Base-by-base conservation (phyloP, 768 basidiomycete species). In the Kwoniella mangroviensis region DNA sequence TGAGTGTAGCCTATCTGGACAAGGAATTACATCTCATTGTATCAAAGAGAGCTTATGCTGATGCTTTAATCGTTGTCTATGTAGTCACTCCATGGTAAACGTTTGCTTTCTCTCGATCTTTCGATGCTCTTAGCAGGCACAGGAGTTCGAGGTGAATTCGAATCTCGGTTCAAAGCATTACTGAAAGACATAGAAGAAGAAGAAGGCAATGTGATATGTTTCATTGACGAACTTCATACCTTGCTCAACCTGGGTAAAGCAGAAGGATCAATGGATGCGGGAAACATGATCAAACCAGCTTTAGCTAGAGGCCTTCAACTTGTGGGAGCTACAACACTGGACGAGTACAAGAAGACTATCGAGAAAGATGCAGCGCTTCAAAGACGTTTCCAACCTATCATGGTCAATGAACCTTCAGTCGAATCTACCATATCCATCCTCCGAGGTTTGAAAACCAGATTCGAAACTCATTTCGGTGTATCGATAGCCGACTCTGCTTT, bases 391-490 rank as follows among this genome's bases (percentile, higher is more conserved):
- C 93, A 95, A 76, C 92, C 94, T 0, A 90, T 97, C 6, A 86
- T 86, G 51, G 93, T 96, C 63, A 91, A 94, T 45, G 94, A 96
- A 77, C 94, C 94, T 0, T 90, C 91, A 0, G 91, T 95, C 11
- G 89, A 91, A 61, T 82, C 81, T 3, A 82, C 81, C 45, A 80
- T 84, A 40, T 83, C 82, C 0, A 97, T 97, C 67, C 86, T 96
- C 0, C 90, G 93, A 21, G 94, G 93, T 9, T 85, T 95, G 42
- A 93, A 94, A 59, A 72, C 90, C 0, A 86, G 89, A 52, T 94
- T 95, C 75, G 93, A 96, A 74, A 92, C 93, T 1, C 94, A 97
- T 76, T 94, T 95, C 71, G 94, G 94, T 40, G 94, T 97, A 1
- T 92, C 92, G 78, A 94, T 97, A 66, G 89, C 92, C 1, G 94